phyloP scores from a whole-genome alignment of 306 rosid species.

The Cucumis hystrix region DNA sequence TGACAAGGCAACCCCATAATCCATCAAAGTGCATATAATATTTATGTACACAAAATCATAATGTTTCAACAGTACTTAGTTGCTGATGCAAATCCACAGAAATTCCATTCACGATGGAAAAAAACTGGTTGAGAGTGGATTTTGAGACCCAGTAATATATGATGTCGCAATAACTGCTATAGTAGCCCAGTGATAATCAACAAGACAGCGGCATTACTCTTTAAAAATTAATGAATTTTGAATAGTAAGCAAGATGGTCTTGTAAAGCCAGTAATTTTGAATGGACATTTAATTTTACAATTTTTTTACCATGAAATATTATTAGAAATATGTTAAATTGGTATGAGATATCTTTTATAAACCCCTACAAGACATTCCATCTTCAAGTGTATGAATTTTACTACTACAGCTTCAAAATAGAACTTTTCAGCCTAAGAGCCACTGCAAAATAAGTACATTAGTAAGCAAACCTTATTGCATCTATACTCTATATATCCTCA shows the following conservation, averaged over 20 bases:
- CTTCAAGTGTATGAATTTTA: not conserved
- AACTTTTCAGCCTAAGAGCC: not conserved
- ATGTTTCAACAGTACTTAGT: not conserved
- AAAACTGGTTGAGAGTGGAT: not conserved
- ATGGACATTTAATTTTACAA: not conserved
- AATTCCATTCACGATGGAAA: not conserved
- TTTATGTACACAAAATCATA: not conserved
- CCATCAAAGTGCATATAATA: not conserved
- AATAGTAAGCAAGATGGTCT: not conserved
- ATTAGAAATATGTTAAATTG: not conserved
- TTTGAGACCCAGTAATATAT: not conserved
- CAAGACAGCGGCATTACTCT: not conserved
- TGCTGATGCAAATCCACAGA: not conserved
- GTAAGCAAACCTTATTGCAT: not conserved
- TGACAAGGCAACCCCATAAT: slow-evolving; percentile 13
- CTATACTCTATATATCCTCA: not conserved
- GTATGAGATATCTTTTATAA: not conserved
- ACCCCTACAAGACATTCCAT: not conserved
- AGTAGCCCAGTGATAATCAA: not conserved
- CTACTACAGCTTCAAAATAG: not conserved
- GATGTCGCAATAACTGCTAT: not conserved
- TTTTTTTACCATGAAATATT: not conserved
- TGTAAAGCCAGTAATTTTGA: not conserved
- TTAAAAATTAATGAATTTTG: not conserved
- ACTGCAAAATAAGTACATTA: not conserved